Evolutionary conservation across 2,329 filamentous ascomycete species (phyloP).

Genomic region (Hypomyces rosellus): DNA sequence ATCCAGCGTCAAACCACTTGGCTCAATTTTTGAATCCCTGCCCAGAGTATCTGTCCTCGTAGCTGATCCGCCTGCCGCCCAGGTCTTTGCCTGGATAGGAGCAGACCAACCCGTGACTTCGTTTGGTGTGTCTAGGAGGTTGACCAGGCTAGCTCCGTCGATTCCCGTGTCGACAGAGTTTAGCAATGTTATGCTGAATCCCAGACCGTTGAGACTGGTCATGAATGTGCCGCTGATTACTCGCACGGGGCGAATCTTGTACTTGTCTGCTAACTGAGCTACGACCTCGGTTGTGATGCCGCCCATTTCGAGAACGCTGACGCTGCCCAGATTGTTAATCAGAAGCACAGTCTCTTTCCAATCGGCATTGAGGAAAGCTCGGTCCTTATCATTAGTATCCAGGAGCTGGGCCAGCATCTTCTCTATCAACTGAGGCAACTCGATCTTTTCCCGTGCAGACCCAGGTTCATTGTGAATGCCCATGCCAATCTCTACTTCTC

Average conservation of each 20-base stretch:
- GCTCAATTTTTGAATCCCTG: constrained; percentile 27
- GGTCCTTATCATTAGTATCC: constrained; percentile 58
- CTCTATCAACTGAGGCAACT: constrained; percentile 48
- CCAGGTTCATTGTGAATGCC: constrained; percentile 70
- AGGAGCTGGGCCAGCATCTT: constrained; percentile 67
- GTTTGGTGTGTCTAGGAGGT: constrained; percentile 62
- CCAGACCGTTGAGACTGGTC: constrained; percentile 70
- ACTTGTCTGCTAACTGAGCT: constrained; percentile 50
- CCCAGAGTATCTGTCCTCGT: constrained; percentile 36
- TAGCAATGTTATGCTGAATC: constrained; percentile 67
- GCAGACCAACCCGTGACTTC: constrained; percentile 67
- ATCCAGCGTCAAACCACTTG: constrained; percentile 49
- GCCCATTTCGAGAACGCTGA: constrained; percentile 65
- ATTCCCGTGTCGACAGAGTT: constrained; percentile 57
- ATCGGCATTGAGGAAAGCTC: constrained; percentile 61
- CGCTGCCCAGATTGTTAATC: constrained; percentile 70
- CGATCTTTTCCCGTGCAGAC: constrained; percentile 45
- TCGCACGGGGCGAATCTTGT: constrained; percentile 56
- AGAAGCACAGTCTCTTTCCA: constrained; percentile 61
- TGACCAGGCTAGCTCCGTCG: constrained; percentile 55
- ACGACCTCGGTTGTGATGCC: constrained; percentile 65
- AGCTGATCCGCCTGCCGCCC: constrained; percentile 50
- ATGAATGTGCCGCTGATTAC: constrained; percentile 67
- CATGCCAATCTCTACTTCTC: constrained; percentile 64
- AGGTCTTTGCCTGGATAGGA: constrained; percentile 55